A percentile compares a stretch with the other conserved stretches of the same genome.
Conservation (phyloP, 148 eudicot species). For the Beta vulgaris region DNA sequence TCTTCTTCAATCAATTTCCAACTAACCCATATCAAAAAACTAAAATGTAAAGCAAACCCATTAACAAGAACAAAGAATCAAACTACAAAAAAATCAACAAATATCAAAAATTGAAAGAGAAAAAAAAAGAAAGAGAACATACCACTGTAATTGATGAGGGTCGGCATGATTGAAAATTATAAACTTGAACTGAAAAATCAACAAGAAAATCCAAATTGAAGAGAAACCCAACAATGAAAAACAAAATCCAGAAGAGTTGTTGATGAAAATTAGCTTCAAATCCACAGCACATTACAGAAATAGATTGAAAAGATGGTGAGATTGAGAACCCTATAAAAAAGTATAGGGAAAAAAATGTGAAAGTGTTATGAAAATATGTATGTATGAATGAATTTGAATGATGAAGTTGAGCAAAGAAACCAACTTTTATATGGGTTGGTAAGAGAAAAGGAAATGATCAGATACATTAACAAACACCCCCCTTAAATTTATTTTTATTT, state of each 20-base stretch:
- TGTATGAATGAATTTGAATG: neutral
- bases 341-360: conserved; percentile 12
- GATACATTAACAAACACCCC: conserved; percentile 31
- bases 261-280: conserved; percentile 17
- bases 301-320: neutral
- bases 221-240: conserved; percentile 30
- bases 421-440: conserved; percentile 21
- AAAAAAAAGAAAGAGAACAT: conserved; percentile 20
- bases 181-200: conserved; percentile 20
- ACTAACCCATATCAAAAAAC: neutral
- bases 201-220: conserved; percentile 20
- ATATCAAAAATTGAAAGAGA: neutral
- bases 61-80: neutral
- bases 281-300: conserved; percentile 28
- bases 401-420: conserved; percentile 10
- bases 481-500: neutral
- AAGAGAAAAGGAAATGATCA: conserved; percentile 11
- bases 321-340: conserved; percentile 12
- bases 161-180: conserved; percentile 61
- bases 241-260: conserved; percentile 21
- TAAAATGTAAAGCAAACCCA: neutral
- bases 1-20: neutral
- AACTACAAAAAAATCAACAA: neutral
- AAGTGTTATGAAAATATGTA: neutral
- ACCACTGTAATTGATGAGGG: conserved; percentile 79